Percentiles rank a stretch among this genome's conserved stretches.
These are phyloP conservation scores for Populus deltoides DNA, from an alignment of 345 rosid species.

Conservation along the genomic window DNA sequence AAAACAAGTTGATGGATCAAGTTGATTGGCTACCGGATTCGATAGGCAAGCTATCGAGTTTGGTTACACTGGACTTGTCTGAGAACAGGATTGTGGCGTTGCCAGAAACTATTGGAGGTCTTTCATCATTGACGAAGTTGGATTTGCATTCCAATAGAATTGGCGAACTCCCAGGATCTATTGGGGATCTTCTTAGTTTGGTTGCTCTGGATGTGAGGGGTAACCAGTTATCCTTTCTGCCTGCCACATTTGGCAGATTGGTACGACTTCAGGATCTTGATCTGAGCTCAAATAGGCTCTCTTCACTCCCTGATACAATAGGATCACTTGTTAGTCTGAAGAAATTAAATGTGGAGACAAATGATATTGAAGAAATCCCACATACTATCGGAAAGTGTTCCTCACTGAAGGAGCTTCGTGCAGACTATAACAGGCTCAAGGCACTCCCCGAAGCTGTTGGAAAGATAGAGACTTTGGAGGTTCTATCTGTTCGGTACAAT, in stretches of 20 bases:
- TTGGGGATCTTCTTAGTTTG: slow-evolving; percentile 71
- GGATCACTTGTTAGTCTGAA: slow-evolving; percentile 66
- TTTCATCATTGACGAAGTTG: slow-evolving; percentile 63
- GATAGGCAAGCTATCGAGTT: slow-evolving; percentile 70
- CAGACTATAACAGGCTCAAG: slow-evolving; percentile 86
- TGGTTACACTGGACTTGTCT: slow-evolving; percentile 71
- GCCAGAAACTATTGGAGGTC: slow-evolving; percentile 71
- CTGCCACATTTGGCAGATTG: slow-evolving; percentile 57
- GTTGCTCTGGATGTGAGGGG: slow-evolving; percentile 67
- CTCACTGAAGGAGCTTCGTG: slow-evolving; percentile 66
- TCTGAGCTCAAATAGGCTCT: slow-evolving; percentile 73
- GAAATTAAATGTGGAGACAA: slow-evolving; percentile 73
- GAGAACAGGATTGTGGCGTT: slow-evolving; percentile 68
- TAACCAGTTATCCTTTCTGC: slow-evolving; percentile 72
- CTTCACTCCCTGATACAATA: slow-evolving; percentile 60
- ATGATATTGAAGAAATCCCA: slow-evolving; percentile 84
- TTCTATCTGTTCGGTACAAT: slow-evolving; percentile 77
- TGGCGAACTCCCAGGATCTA: slow-evolving; percentile 61
- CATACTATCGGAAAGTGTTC: slow-evolving; percentile 71
- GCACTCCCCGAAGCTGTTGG: slow-evolving; percentile 99
- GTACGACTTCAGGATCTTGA: slow-evolving; percentile 78
- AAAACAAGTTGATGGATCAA: slow-evolving; percentile 75
- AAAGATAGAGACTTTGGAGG: slow-evolving; percentile 70
- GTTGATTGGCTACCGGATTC: slow-evolving; percentile 97
- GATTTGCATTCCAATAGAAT: slow-evolving; percentile 85